Percentiles rank a stretch among this genome's conserved stretches.
These are phyloP conservation scores for Fragosphaeria purpurea DNA, from an alignment of 2,329 filamentous ascomycete species.

Conservation along the genomic window DNA sequence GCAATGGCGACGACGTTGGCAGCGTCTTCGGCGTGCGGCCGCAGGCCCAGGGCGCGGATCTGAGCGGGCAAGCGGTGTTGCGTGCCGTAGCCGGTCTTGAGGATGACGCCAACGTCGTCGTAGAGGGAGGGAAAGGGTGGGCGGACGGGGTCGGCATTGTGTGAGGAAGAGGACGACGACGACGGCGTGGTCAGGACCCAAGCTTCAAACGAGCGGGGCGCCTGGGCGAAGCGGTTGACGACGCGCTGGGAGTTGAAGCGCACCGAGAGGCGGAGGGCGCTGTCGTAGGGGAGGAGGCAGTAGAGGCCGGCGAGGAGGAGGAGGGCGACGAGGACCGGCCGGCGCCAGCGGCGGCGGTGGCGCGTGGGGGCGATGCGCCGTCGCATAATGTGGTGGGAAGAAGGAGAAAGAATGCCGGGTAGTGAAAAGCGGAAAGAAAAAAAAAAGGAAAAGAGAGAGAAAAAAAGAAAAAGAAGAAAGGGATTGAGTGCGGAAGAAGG, in stretches of 20 bases:
- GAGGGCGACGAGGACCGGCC: not conserved
- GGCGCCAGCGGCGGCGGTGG: slow-evolving; percentile 2
- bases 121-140: slow-evolving; percentile 30
- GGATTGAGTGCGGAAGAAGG: no score
- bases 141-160: slow-evolving; percentile 12
- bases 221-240: slow-evolving; percentile 28
- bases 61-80: slow-evolving; percentile 36
- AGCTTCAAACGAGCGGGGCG: slow-evolving; percentile 3
- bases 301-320: slow-evolving; percentile 11
- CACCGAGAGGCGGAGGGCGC: slow-evolving; percentile 16
- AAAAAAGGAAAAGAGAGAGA: no score
- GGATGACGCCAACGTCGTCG: slow-evolving; percentile 38
- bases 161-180: slow-evolving; percentile 15
- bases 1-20: slow-evolving; percentile 38
- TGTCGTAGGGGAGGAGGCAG: slow-evolving; percentile 21
- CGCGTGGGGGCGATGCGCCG: slow-evolving; percentile 1
- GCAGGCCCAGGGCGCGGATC: slow-evolving; percentile 34
- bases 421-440: not conserved
- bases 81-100: slow-evolving; percentile 49
- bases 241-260: slow-evolving; percentile 16
- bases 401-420: not conserved
- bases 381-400: not conserved
- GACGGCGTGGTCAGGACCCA: not conserved
- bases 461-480: no score
- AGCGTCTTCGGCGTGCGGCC: slow-evolving; percentile 25